Conservation (phyloP, 495 filamentous ascomycete genomes). For the Aspergillus mulundensis region DNA sequence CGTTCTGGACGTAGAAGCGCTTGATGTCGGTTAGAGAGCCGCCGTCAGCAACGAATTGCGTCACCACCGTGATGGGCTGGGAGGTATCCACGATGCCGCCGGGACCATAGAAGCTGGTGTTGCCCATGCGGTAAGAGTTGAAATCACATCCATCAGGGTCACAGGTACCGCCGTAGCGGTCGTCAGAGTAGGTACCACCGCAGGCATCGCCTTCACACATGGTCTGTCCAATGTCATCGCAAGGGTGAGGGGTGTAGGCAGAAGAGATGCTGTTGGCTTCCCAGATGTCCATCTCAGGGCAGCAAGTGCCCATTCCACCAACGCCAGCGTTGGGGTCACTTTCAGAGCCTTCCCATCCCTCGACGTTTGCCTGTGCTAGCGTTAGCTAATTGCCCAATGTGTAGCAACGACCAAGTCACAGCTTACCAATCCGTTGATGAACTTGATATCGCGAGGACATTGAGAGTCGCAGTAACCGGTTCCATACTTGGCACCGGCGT, state of each 20-base stretch:
- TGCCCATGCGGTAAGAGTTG: conserved; percentile 66
- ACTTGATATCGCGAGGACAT: conserved; percentile 58
- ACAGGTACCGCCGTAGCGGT: conserved; percentile 51
- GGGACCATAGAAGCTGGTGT: conserved; percentile 57
- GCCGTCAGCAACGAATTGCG: conserved; percentile 59
- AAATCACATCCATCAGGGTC: conserved; percentile 74
- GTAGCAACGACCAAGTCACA: neutral
- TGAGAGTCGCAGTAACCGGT: conserved; percentile 73
- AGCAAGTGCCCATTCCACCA: conserved; percentile 59
- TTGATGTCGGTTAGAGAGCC: conserved; percentile 57
- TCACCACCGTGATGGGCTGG: conserved; percentile 60
- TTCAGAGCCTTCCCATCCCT: conserved; percentile 51
- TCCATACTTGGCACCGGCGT: conserved; percentile 62
- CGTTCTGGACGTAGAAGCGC: conserved; percentile 67
- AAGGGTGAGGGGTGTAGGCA: conserved; percentile 59
- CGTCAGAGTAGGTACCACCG: conserved; percentile 38
- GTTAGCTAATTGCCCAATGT: conserved; percentile 5
- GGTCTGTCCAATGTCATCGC: conserved; percentile 47
- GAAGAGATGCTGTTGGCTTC: conserved; percentile 59
- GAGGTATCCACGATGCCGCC: conserved; percentile 58
- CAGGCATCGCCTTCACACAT: conserved; percentile 56
- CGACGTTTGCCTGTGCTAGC: conserved; percentile 44
- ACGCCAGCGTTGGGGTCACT: conserved; percentile 55
- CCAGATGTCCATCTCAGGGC: conserved; percentile 69
- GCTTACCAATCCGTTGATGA: conserved; percentile 54